Percentiles rank a stretch among this genome's conserved stretches.
Conservation (phyloP, 2,329 filamentous ascomycete species). For the Orbilia javanica region DNA sequence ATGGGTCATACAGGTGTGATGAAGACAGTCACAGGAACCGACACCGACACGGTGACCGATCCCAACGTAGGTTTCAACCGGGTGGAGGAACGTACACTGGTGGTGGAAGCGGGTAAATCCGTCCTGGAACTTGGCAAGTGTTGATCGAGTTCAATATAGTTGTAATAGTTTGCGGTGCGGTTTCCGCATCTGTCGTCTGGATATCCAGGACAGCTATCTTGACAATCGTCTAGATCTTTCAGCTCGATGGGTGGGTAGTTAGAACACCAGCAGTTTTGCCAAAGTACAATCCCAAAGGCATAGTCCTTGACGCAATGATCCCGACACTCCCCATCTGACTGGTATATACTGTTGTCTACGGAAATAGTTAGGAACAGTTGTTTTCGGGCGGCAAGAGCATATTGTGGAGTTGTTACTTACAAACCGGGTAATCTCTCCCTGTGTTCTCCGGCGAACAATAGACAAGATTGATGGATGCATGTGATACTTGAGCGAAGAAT, state of each 20-base stretch:
- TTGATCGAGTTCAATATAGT: slow-evolving; percentile 70
- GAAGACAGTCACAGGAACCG: slow-evolving; percentile 54
- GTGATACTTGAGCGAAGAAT: slow-evolving; percentile 23
- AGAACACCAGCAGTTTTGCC: slow-evolving; percentile 79
- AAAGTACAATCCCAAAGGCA: slow-evolving; percentile 77
- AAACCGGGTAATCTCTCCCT: slow-evolving; percentile 32
- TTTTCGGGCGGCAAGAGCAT: neutral
- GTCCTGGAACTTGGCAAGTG: slow-evolving; percentile 53
- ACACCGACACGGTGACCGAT: slow-evolving; percentile 49
- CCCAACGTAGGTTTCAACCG: slow-evolving; percentile 33
- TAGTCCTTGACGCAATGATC: slow-evolving; percentile 72
- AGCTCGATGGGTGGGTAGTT: slow-evolving; percentile 72
- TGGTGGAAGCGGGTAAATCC: slow-evolving; percentile 48
- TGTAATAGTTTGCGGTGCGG: slow-evolving; percentile 69
- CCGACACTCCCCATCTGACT: slow-evolving; percentile 78
- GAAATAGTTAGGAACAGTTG: neutral
- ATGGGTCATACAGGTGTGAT: slow-evolving; percentile 56
- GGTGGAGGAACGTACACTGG: slow-evolving; percentile 56
- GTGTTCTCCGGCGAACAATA: slow-evolving; percentile 52
- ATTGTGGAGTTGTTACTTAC: slow-evolving; percentile 13
- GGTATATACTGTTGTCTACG: slow-evolving; percentile 62
- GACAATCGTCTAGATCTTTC: slow-evolving; percentile 68
- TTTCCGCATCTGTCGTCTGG: slow-evolving; percentile 76
- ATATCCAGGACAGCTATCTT: slow-evolving; percentile 77
- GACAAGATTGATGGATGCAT: slow-evolving; percentile 28